phyloP scores from a whole-genome alignment of 1,284 basidiomycete genomes.

The Meripilus lineatus region DNA sequence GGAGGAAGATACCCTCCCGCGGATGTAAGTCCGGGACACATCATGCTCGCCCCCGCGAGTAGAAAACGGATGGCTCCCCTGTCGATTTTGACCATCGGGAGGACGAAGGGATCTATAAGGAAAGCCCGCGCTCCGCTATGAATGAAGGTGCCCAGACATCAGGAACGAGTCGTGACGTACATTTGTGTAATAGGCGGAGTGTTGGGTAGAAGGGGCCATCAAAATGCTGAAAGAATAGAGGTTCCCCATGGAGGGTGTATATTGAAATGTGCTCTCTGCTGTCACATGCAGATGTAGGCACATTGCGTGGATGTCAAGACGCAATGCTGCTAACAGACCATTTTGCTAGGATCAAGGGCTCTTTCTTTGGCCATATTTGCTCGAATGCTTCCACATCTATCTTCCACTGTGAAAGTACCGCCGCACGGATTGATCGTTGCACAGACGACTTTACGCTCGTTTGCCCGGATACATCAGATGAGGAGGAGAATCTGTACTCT shows the following conservation, averaged over 20 bases:
- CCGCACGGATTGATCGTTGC: conserved; percentile 83
- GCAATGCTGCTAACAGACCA: conserved; percentile 63
- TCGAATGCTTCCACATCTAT: conserved; percentile 81
- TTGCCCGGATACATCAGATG: conserved; percentile 87
- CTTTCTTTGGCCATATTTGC: conserved; percentile 98
- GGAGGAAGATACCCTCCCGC: conserved; percentile 87
- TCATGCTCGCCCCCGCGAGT: conserved; percentile 91
- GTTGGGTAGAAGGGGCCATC: conserved; percentile 93
- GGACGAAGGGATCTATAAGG: conserved; percentile 76
- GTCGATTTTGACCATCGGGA: conserved; percentile 89
- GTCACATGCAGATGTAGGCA: conserved; percentile 17
- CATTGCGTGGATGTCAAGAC: conserved; percentile 5
- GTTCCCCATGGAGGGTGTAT: conserved; percentile 82
- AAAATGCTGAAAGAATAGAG: conserved; percentile 96
- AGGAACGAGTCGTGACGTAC: conserved; percentile 43
- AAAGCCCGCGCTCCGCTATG: conserved; percentile 1
- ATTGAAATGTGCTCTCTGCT: conserved; percentile 97
- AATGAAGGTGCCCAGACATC: background rate
- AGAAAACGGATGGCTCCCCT: conserved; percentile 98
- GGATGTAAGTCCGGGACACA: conserved; percentile 95
- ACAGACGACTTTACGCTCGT: conserved; percentile 96
- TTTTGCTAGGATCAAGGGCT: conserved; percentile 88
- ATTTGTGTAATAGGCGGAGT: conserved; percentile 86
- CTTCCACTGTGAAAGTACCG: conserved; percentile 83
- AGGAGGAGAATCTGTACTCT: conserved; percentile 80